Conservation (phyloP, 2,329 filamentous ascomycete species). For the Penicillium sp. region DNA sequence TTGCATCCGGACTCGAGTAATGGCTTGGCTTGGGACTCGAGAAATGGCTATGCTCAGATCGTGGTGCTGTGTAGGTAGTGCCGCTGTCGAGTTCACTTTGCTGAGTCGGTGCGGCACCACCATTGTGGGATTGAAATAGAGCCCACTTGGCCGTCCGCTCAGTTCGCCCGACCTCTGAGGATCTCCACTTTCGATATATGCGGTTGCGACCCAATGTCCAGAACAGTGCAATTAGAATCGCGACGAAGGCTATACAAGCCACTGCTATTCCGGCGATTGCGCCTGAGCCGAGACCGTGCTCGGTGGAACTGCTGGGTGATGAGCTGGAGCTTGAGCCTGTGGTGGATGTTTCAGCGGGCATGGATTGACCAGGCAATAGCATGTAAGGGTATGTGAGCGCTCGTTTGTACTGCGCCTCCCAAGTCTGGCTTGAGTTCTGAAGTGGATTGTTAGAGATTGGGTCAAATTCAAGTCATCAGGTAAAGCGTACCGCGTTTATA, state of each 20-base stretch:
- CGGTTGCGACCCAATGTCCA: constrained; percentile 38
- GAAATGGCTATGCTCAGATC: background rate
- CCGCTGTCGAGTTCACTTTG: constrained; percentile 18
- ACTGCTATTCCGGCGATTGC: constrained; percentile 63
- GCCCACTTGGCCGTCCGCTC: constrained; percentile 37
- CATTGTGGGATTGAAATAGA: constrained; percentile 19
- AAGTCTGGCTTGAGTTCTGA: constrained; percentile 50
- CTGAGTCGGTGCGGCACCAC: constrained; percentile 9
- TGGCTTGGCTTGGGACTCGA: background rate
- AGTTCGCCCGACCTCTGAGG: constrained; percentile 32
- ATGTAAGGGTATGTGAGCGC: constrained; percentile 53
- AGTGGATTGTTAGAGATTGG: background rate
- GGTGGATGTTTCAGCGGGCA: constrained; percentile 49
- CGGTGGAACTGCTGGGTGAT: constrained; percentile 6
- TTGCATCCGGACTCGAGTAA: background rate
- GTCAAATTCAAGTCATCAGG: background rate
- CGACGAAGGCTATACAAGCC: constrained; percentile 49
- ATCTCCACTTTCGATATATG: constrained; percentile 36
- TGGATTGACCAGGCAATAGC: constrained; percentile 57
- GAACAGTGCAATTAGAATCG: constrained; percentile 46
- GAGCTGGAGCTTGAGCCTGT: constrained; percentile 5
- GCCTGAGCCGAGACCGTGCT: constrained; percentile 39
- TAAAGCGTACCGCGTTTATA: constrained; percentile 64
- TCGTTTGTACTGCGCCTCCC: constrained; percentile 49
- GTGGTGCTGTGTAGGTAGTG: background rate